phyloP scores from a whole-genome alignment of 352 stramenopile genomes.

The Phytopythium boreale region DNA sequence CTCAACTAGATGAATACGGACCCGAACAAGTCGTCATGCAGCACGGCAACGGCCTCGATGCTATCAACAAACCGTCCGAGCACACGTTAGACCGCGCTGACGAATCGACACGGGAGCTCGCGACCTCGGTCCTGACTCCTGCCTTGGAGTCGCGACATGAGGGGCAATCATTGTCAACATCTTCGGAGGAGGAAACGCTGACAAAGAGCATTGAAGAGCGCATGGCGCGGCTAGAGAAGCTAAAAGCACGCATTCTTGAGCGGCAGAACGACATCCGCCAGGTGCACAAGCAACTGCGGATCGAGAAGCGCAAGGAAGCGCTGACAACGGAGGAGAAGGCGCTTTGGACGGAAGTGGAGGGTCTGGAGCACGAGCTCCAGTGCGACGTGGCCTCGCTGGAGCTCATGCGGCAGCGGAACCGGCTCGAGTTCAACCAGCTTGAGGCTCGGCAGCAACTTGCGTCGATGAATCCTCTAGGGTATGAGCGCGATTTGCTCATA shows the following conservation, averaged over 20 bases:
- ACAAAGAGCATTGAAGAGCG: slow-evolving; percentile 71
- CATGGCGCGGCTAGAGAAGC: slow-evolving; percentile 34
- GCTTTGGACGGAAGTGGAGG: slow-evolving; percentile 49
- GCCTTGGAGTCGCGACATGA: background rate
- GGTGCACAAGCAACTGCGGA: slow-evolving; percentile 45
- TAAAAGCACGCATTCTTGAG: slow-evolving; percentile 38
- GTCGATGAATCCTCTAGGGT: background rate
- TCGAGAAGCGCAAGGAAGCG: slow-evolving; percentile 48
- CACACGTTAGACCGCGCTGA: background rate
- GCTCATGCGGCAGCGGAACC: slow-evolving; percentile 44
- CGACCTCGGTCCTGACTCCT: background rate
- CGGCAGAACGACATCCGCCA: slow-evolving; percentile 37
- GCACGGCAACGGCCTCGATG: background rate
- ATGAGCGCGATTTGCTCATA: slow-evolving; percentile 17
- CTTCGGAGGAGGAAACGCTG: slow-evolving; percentile 32
- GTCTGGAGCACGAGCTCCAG: slow-evolving; percentile 31
- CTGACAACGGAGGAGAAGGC: slow-evolving; percentile 37
- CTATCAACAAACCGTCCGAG: background rate
- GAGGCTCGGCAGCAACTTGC: slow-evolving; percentile 26
- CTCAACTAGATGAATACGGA: slow-evolving; percentile 8
- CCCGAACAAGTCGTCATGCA: background rate
- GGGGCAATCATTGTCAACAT: background rate
- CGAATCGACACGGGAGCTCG: background rate
- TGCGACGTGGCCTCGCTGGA: slow-evolving; percentile 37
- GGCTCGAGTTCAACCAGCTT: slow-evolving; percentile 39